Base-by-base conservation (phyloP, 202 grass and related monocot species). In the Hordeum pubiflorum region DNA sequence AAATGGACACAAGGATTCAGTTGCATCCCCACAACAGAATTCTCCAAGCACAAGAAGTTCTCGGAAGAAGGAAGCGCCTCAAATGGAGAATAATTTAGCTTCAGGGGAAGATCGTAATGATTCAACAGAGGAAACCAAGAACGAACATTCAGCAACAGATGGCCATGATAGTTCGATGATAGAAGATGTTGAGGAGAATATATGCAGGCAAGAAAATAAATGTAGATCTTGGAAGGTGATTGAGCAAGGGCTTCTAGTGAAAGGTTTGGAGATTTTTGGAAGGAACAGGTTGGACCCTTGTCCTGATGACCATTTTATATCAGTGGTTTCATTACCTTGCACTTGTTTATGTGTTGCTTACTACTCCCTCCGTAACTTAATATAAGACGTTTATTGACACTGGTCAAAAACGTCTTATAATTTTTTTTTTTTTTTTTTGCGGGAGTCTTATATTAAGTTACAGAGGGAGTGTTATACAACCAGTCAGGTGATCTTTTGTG, bases 201-300 rank as follows among this genome's bases (percentile, higher is more conserved):
- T 79, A 36, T 85, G 72, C 82, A 98, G 75, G 44, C 86, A 89
- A 78, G 80, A 79, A 31, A 68, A 91, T 58, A 82, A 62, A 50
- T 57, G 50, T 76, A 76, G 79, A 79, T 87, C 88, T 10, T 98
- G 95, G 95, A 98, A 89, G 48, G 20, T 83, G 64, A 91, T 95
- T 86, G 95, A 95, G 70, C 92, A 91, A 84, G 89, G 92, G 31
- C 92, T 98, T 72, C 88, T 94, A 54, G 56, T 94, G 72, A 98
- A 98, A 89, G 95, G 95, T 84, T 76, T 95, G 43, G 92, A 94
- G 80, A 93, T 94, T 78, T 95, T 94, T 63, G 92, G 92, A 84
- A 91, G 81, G 84, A 95, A 93, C 72, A 93, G 92, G 92, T 91
- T 82, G 65, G 77, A 68, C 22, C 33, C 23, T 79, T 78, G 23